Percentiles rank a stretch among this genome's conserved stretches.
Evolutionary conservation across 1,284 basidiomycete species (phyloP).

Genomic region (Lentinula novae-zelandiae): DNA sequence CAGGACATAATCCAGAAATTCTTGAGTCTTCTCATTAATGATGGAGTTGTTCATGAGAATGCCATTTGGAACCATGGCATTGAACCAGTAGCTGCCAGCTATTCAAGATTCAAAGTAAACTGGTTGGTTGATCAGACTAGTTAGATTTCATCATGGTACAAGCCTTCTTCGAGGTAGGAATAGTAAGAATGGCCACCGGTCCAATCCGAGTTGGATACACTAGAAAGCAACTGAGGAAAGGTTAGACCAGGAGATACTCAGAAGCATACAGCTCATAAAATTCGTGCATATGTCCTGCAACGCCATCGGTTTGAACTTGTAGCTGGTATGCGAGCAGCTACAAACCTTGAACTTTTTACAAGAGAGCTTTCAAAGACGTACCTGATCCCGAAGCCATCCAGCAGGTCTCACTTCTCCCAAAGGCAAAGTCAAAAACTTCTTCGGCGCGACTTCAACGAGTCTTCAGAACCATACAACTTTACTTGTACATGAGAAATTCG

Average conservation of each 20-base stretch:
- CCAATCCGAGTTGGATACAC: conserved; percentile 52
- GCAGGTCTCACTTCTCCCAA: conserved; percentile 44
- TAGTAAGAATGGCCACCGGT: conserved; percentile 48
- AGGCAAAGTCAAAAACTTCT: conserved; percentile 45
- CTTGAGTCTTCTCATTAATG: conserved; percentile 44
- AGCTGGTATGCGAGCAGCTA: conserved; percentile 27
- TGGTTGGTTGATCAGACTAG: conserved; percentile 17
- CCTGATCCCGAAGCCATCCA: conserved; percentile 55
- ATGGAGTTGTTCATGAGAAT: conserved; percentile 41
- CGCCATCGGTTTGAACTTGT: conserved; percentile 46
- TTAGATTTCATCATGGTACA: conserved; percentile 14
- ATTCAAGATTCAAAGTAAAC: not conserved
- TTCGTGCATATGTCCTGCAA: conserved; percentile 53
- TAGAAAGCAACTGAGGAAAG: conserved; percentile 17
- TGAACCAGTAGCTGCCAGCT: conserved; percentile 64
- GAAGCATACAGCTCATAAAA: conserved; percentile 48
- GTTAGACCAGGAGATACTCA: not conserved
- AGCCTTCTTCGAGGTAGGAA: conserved; percentile 34
- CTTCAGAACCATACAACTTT: not conserved
- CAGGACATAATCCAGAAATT: conserved; percentile 54
- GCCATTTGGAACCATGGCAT: conserved; percentile 51
- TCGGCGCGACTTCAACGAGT: conserved; percentile 40
- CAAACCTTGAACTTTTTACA: not conserved
- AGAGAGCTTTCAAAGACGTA: conserved; percentile 18
- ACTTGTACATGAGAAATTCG: not conserved